Base-by-base conservation (phyloP, 2,329 filamentous ascomycete genomes). In the Xylaria multiplex region DNA sequence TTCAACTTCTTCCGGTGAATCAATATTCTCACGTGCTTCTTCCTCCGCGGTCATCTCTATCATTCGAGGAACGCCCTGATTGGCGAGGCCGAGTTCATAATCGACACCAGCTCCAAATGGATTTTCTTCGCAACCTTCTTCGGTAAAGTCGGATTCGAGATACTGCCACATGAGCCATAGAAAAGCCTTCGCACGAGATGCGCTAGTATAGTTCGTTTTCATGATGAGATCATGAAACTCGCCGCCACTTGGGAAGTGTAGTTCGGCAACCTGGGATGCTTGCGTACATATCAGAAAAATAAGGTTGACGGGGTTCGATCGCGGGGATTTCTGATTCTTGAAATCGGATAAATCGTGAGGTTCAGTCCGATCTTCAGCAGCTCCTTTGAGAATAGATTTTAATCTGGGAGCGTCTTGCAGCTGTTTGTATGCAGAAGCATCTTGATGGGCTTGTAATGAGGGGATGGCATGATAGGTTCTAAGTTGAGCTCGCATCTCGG, bases 121-220 rank as follows among this genome's bases (percentile, higher is more conserved):
- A 74, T 99, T 99, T 72, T 92, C 90, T 54, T 93, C 86, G 50
- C 93, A 95, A 62, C 92, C 93, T 74, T 97, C 92, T 72, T 91
- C 89, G 0, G 92, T 92, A 72, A 97, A 98, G 77, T 97, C 93
- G 32, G 94, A 97, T 78, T 99, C 96, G 19, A 99, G 86, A 76
- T 99, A 98, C 84, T 96, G 97, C 96, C 96, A 99, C 89, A 99
- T 96, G 69, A 99, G 83, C 96, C 96, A 99, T 22, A 99, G 81
- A 73, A 99, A 99, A 0, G 95, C 95, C 50, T 83, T 89, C 0
- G 96, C 94, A 69, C 96, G 88, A 68, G 93, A 97, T 71, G 84
- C 81, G 79, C 94, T 98, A 64, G 90, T 93, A 67, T 93, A 86
- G 27, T 92, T 91, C 1, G 90, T 90, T 75, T 93, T 90, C 94